Conservation (phyloP, 345 rosid genomes). For the Rubroshorea leprosula region DNA sequence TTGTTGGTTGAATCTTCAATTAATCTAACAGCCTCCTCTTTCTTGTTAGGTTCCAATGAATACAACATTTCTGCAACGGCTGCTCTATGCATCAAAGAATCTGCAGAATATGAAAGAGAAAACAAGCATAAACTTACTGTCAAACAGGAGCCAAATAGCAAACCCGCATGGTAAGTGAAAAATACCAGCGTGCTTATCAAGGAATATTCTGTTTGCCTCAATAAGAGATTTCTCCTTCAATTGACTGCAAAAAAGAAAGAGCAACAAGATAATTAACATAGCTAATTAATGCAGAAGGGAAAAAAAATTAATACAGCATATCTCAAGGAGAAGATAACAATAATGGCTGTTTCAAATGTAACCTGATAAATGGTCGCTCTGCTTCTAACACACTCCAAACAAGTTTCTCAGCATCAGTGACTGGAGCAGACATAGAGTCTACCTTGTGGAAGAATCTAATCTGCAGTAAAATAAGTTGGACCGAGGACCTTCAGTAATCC, state of each 20-base stretch:
- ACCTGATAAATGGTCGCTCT: slow-evolving; percentile 88
- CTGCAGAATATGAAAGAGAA: slow-evolving; percentile 29
- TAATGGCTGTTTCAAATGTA: slow-evolving; percentile 12
- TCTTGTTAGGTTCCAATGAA: slow-evolving; percentile 62
- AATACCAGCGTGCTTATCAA: slow-evolving; percentile 64
- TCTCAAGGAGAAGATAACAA: neutral
- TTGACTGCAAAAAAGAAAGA: slow-evolving; percentile 45
- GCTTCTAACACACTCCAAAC: slow-evolving; percentile 86
- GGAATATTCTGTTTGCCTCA: slow-evolving; percentile 74
- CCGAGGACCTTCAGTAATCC: neutral
- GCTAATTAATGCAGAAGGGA: slow-evolving; percentile 7
- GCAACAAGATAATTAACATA: neutral
- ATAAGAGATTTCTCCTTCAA: slow-evolving; percentile 68
- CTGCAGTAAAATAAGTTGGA: slow-evolving; percentile 36
- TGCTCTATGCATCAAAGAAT: slow-evolving; percentile 88
- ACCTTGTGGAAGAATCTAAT: slow-evolving; percentile 76
- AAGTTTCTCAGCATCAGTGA: slow-evolving; percentile 66
- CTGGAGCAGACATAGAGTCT: slow-evolving; percentile 56
- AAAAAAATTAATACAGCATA: slow-evolving; percentile 5
- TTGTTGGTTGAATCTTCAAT: slow-evolving; percentile 73
- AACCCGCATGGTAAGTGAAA: neutral
- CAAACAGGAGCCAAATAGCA: neutral
- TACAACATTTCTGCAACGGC: slow-evolving; percentile 85
- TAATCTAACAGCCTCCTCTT: slow-evolving; percentile 61
- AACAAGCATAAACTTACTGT: neutral